Percentiles rank a stretch among this genome's conserved stretches.
Evolutionary conservation across 208 protist genomes (phyloP).

Genomic region (Leishmania aethiopica): DNA sequence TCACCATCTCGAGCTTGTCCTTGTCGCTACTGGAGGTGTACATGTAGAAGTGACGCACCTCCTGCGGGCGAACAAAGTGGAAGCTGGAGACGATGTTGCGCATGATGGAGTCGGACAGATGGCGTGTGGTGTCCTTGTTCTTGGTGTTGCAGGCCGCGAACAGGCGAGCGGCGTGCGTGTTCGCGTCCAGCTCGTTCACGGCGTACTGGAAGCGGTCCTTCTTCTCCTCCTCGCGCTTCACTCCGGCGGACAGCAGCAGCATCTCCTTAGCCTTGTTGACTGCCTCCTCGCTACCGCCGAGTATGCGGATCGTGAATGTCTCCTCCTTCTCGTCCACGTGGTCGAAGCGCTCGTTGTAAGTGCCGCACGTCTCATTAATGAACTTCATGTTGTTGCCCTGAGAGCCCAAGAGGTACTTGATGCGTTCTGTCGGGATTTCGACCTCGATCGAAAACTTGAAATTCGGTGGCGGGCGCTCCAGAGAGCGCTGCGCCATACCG

Average conservation of each 20-base stretch:
- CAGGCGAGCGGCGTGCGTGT: slow-evolving; percentile 65
- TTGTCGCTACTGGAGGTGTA: slow-evolving; percentile 64
- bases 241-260: slow-evolving; percentile 55
- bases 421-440: slow-evolving; percentile 72
- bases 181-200: slow-evolving; percentile 80
- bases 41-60: slow-evolving; percentile 83
- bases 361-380: slow-evolving; percentile 76
- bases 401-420: slow-evolving; percentile 77
- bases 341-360: slow-evolving; percentile 75
- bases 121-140: slow-evolving; percentile 66
- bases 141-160: slow-evolving; percentile 82
- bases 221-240: slow-evolving; percentile 71
- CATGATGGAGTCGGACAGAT: slow-evolving; percentile 76
- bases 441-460: slow-evolving; percentile 50
- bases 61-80: slow-evolving; percentile 80
- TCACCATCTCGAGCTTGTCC: slow-evolving; percentile 82
- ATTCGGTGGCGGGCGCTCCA: slow-evolving; percentile 33
- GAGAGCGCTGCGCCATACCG: slow-evolving; percentile 33
- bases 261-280: slow-evolving; percentile 68
- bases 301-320: slow-evolving; percentile 69
- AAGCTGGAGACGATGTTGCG: slow-evolving; percentile 79
- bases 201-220: slow-evolving; percentile 83
- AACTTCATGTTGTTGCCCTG: slow-evolving; percentile 54
- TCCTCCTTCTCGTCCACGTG: slow-evolving; percentile 55
- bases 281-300: slow-evolving; percentile 59